Evolutionary conservation across 2,329 filamentous ascomycete species (phyloP), one percentile per base, ranked within the genome.

Genomic region (Mariannaea elegans): DNA sequence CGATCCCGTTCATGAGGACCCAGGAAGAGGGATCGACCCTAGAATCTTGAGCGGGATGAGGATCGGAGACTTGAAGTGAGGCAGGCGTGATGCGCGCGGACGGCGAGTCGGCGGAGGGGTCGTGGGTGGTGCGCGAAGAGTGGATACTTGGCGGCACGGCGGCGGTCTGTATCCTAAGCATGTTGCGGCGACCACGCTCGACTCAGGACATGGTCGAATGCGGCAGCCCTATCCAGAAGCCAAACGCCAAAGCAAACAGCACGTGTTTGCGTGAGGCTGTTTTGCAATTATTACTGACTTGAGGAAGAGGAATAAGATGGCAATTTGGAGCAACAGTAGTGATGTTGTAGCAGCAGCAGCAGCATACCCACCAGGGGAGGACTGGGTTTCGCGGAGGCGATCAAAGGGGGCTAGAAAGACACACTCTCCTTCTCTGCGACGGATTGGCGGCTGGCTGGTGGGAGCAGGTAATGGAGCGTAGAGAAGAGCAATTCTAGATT

Each of bases 1-100:
- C 79, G 65, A 87, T 80, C 65, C 85, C 85, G 76, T 89, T 89
- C 87, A 89, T 89, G 64, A 68, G 57, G 65, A 61, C 65, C 68
- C 66, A 67, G 59, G 67, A 65, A 55, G 66, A 56, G 67, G 66
- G 66, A 65, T 71, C 67, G 62, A 61, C 62, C 62, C 68, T 69
- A 59, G 66, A 63, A 44, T 7, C 19, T 54, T 64, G 65, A 39
- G 66, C 63, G 56, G 59, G 44, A 53, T 65, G 61, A 63, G 62
- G 59, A 54, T 66, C 64, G 64, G 68, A 70, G 54, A 62, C 64
- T 65, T 68, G 62, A 55, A 66, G 59, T 59, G 66, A 65, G 53
- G 68, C 61, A 60, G 63, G 62, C 56, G 62, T 67, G 67, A 68
- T 70, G 64, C 67, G 66, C 67, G 68, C 65, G 63, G 68, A 71